A percentile compares a stretch with the other conserved stretches of the same genome.
phyloP scores from a whole-genome alignment of 1,284 basidiomycete genomes.

The Neonothopanus nambi region DNA sequence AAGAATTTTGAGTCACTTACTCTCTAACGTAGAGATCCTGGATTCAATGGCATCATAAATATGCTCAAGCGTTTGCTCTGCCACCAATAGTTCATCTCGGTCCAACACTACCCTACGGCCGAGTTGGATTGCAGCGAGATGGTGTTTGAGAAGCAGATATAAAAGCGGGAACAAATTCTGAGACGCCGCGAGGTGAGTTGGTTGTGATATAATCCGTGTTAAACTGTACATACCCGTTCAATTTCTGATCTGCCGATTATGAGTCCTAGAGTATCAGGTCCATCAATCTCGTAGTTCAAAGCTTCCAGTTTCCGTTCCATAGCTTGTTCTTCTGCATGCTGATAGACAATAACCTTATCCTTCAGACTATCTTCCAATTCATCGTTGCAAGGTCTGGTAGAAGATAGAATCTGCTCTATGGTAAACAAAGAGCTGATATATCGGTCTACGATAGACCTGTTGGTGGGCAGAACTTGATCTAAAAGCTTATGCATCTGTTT shows the following conservation, averaged over 20 bases:
- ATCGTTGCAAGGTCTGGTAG: slow-evolving; percentile 5
- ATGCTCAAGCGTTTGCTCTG: slow-evolving; percentile 3
- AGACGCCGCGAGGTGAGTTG: neutral
- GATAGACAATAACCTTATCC: slow-evolving; percentile 6
- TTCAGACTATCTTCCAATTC: slow-evolving; percentile 1
- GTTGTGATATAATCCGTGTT: neutral
- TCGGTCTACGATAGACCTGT: slow-evolving; percentile 8
- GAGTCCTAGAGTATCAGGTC: slow-evolving; percentile 14
- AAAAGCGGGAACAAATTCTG: slow-evolving; percentile 15
- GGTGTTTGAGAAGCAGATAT: slow-evolving; percentile 10
- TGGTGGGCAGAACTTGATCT: slow-evolving; percentile 7
- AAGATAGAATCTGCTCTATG: slow-evolving; percentile 8
- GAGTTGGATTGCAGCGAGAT: slow-evolving; percentile 4
- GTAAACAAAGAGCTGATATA: neutral
- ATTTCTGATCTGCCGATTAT: slow-evolving; percentile 12
- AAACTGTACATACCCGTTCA: slow-evolving; percentile 12
- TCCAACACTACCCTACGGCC: slow-evolving; percentile 6
- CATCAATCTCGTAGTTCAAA: slow-evolving; percentile 15
- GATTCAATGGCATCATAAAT: slow-evolving; percentile 7
- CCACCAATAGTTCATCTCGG: slow-evolving; percentile 4
- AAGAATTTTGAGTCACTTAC: neutral
- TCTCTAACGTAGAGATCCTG: slow-evolving; percentile 2
- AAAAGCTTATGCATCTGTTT: slow-evolving; percentile 3
- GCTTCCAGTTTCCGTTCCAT: slow-evolving; percentile 12
- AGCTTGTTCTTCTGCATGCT: slow-evolving; percentile 8